Percentiles rank a stretch among this genome's conserved stretches.
These are phyloP conservation scores for Chrysosporium keratinophilum DNA, from an alignment of 2,329 filamentous ascomycete species.

Conservation along the genomic window DNA sequence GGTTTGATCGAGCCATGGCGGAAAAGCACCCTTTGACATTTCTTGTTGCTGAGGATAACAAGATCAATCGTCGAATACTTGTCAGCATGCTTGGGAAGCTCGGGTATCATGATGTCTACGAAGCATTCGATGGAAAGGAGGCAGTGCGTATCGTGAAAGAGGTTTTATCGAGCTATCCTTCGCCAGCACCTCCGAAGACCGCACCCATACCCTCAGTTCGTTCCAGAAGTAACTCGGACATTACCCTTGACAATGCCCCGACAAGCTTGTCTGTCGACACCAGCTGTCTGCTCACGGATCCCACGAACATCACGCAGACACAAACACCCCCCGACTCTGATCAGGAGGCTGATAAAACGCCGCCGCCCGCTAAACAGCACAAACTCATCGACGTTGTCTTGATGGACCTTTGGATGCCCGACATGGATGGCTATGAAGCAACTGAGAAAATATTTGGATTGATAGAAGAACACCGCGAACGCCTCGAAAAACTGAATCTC, in stretches of 20 bases:
- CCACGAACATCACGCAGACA: not conserved
- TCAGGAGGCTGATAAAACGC: slow-evolving; percentile 4
- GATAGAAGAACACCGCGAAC: slow-evolving; percentile 31
- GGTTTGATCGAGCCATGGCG: slow-evolving; percentile 40
- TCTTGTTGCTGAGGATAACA: slow-evolving; percentile 62
- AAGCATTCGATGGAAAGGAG: slow-evolving; percentile 59
- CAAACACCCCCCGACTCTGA: slow-evolving; percentile 6
- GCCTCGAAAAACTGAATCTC: slow-evolving; percentile 12
- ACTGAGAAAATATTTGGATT: slow-evolving; percentile 52
- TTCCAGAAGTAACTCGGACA: slow-evolving; percentile 1
- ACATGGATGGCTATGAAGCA: slow-evolving; percentile 62
- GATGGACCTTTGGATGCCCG: slow-evolving; percentile 70
- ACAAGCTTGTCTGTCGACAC: not conserved
- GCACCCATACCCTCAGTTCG: not conserved
- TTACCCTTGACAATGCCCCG: not conserved
- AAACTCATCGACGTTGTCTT: slow-evolving; percentile 52
- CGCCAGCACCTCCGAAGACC: not conserved
- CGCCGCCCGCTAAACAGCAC: slow-evolving; percentile 10
- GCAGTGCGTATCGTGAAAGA: slow-evolving; percentile 52
- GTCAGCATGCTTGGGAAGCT: slow-evolving; percentile 57
- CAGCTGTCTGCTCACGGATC: not conserved
- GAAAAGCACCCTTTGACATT: slow-evolving; percentile 54
- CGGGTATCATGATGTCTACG: slow-evolving; percentile 52
- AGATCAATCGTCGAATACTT: slow-evolving; percentile 58
- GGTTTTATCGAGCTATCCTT: slow-evolving; percentile 23